Conservation (phyloP, 23 red algal species). For the Gracilaria gracilis region DNA sequence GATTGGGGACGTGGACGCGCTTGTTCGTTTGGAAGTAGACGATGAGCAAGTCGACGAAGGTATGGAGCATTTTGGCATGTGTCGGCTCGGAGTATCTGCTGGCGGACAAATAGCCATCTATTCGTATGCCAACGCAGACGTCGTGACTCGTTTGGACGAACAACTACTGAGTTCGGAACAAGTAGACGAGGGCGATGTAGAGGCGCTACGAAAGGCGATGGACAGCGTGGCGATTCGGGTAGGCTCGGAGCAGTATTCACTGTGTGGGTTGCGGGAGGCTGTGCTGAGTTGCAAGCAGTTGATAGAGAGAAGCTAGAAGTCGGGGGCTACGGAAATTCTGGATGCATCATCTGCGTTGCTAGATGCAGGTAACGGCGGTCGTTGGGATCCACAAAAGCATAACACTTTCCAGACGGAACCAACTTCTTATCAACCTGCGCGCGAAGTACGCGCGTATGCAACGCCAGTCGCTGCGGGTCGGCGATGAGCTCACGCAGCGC, state of each 20-base stretch:
- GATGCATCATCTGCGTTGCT: conserved; percentile 62
- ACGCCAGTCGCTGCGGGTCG: conserved; percentile 53
- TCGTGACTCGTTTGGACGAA: conserved; percentile 32
- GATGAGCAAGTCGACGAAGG: neutral
- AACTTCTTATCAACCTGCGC: conserved; percentile 44
- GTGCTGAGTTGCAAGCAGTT: conserved; percentile 32
- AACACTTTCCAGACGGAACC: conserved; percentile 45
- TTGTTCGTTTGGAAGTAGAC: conserved; percentile 29
- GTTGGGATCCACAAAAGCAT: conserved; percentile 62
- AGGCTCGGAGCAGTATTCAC: conserved; percentile 6
- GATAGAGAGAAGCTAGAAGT: conserved; percentile 20
- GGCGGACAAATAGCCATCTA: conserved; percentile 60
- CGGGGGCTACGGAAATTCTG: neutral
- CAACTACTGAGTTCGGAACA: neutral
- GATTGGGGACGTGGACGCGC: conserved; percentile 71
- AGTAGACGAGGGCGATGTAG: conserved; percentile 27
- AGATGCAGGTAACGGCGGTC: conserved; percentile 60
- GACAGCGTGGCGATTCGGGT: conserved; percentile 24
- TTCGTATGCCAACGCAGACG: conserved; percentile 43
- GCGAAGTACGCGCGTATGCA: conserved; percentile 54
- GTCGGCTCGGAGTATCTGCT: conserved; percentile 62
- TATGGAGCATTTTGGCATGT: conserved; percentile 40
- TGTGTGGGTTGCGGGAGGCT: conserved; percentile 60
- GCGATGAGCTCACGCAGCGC: conserved; percentile 50
- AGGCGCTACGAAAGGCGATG: conserved; percentile 35